Evolutionary conservation across 2,329 filamentous ascomycete species (phyloP).

Genomic region (Xylariales sp.): DNA sequence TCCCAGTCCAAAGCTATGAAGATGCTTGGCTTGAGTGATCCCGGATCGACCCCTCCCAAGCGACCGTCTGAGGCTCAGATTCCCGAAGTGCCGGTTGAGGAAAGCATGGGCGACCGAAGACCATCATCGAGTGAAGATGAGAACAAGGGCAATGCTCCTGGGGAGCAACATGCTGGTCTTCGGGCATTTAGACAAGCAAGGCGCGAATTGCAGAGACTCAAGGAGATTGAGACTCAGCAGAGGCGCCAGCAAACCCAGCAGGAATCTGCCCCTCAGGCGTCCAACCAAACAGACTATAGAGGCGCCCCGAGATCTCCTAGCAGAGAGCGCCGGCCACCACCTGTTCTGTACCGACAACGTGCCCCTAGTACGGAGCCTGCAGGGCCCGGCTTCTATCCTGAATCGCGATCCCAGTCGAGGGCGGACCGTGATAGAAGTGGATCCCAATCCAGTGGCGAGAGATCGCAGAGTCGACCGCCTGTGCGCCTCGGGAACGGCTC

Average conservation of each 20-base stretch:
- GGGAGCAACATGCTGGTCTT: conserved; percentile 42
- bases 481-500: conserved; percentile 32
- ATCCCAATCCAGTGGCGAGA: conserved; percentile 46
- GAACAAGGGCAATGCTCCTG: conserved; percentile 9
- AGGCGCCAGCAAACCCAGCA: conserved; percentile 37
- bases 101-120: background rate
- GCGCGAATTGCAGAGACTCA: conserved; percentile 51
- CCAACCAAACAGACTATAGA: no score
- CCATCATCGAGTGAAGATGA: conserved; percentile 8
- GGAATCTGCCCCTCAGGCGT: no score
- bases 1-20: conserved; percentile 54
- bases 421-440: conserved; percentile 49
- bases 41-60: conserved; percentile 24
- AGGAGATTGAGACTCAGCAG: conserved; percentile 45
- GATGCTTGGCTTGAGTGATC: conserved; percentile 52
- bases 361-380: conserved; percentile 38
- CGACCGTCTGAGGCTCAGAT: conserved; percentile 5
- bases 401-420: conserved; percentile 20
- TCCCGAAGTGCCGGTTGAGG: conserved; percentile 11
- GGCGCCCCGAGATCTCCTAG: conserved; percentile 34
- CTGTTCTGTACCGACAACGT: conserved; percentile 39
- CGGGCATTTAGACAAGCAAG: conserved; percentile 54
- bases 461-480: conserved; percentile 30
- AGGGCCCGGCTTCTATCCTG: conserved; percentile 17
- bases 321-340: conserved; percentile 40